phyloP scores from a whole-genome alignment of 345 rosid genomes.

The Eucalyptus erythrocorys region DNA sequence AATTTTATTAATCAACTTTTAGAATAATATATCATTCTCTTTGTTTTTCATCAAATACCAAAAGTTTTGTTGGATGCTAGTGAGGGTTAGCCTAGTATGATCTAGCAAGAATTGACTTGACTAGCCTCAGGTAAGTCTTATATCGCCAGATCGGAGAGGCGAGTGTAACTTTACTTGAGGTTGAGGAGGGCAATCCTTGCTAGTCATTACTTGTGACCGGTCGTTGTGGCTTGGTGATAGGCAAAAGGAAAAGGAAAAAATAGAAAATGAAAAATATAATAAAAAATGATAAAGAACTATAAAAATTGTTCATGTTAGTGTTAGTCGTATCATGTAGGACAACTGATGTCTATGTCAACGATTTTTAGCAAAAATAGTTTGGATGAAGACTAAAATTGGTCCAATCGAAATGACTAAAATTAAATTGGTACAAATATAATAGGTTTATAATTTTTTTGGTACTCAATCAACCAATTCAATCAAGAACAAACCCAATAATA shows the following conservation, averaged over 20 bases:
- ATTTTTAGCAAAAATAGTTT: too few species aligned
- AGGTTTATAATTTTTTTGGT: too few species aligned
- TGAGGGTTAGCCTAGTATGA: too few species aligned
- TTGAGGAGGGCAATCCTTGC: too few species aligned
- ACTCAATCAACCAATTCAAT: neutral
- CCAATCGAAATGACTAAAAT: neutral
- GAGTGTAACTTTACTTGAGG: neutral
- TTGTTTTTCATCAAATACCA: neutral
- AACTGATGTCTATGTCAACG: accelerated
- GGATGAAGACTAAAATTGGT: neutral
- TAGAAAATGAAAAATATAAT: too few species aligned
- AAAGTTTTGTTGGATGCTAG: too few species aligned
- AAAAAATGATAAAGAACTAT: too few species aligned
- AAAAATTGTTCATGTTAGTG: too few species aligned
- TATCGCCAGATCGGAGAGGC: accelerated
- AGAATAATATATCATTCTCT: neutral
- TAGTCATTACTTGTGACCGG: too few species aligned
- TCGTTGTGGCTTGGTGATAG: too few species aligned
- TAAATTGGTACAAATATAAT: too few species aligned
- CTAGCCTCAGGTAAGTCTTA: neutral
- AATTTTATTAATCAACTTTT: neutral
- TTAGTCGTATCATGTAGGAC: accelerated
- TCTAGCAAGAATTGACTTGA: neutral
- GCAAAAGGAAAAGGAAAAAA: neutral
- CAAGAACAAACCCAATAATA: neutral